A percentile compares a stretch with the other conserved stretches of the same genome.
phyloP scores from a whole-genome alignment of 768 basidiomycete species.

The Rhodotorula graminis region DNA sequence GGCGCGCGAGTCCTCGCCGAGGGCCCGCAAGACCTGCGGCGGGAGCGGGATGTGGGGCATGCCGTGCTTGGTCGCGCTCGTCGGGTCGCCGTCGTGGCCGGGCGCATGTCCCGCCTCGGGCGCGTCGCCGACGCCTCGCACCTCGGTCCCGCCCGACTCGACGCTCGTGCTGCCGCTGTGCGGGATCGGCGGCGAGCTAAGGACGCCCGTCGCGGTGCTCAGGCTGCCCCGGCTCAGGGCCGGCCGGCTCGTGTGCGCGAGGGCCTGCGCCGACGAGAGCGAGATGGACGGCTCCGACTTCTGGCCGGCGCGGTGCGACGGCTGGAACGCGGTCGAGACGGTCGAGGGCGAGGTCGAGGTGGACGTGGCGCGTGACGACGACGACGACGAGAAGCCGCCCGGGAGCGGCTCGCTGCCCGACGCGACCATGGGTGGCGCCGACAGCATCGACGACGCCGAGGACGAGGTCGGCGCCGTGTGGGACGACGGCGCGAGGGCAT shows the following conservation, averaged over 20 bases:
- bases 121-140: not conserved
- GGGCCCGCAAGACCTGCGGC: slow-evolving; percentile 11
- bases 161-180: not conserved
- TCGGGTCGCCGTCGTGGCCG: not conserved
- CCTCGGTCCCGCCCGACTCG: not conserved
- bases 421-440: not conserved
- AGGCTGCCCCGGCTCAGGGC: slow-evolving; percentile 23
- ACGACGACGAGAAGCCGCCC: too few species aligned
- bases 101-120: not conserved
- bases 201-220: slow-evolving; percentile 2
- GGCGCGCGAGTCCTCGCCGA: not conserved
- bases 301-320: slow-evolving; percentile 11
- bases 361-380: too few species aligned
- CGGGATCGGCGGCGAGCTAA: not conserved
- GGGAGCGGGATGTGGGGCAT: slow-evolving; percentile 6
- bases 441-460: not conserved
- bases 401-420: not conserved
- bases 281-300: slow-evolving; percentile 16
- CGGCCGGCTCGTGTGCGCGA: not conserved
- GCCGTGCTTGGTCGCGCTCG: not conserved
- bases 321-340: slow-evolving; percentile 8
- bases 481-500: not conserved
- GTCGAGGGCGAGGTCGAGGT: not conserved
- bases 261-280: not conserved
- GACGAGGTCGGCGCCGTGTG: too few species aligned